Evolutionary conservation across 352 stramenopile genomes (phyloP), one percentile per base, ranked within the genome.

Genomic region (Globisporangium nodosum): DNA sequence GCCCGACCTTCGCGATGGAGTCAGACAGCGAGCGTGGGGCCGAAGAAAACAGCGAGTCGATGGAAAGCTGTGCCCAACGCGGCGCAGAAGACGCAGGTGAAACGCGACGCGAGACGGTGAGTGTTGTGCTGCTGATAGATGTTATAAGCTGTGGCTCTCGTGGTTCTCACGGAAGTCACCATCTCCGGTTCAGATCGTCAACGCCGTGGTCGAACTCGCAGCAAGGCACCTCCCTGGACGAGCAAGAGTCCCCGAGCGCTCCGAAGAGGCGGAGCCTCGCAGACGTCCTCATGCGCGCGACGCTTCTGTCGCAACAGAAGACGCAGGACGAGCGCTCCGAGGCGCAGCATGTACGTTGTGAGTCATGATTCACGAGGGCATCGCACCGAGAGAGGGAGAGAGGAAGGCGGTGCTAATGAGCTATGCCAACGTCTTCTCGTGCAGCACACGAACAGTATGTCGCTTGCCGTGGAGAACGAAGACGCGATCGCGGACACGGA

Each of bases 401-500:
- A 43, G 12, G 8, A 13, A 43, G n/a, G 11, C 15, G 20, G 43
- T 24, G 20, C 43, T 49, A 21, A 24, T 3, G 18, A 24, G 18
- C n/a, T 49, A 3, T 21, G 5, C 30, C 43, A 5, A 46, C 40
- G 11, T 53, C 13, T n/a, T 31, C 18, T 54, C 9, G 13, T 11
- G 9, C 39, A 27, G 37, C 24, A 8, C 49, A 56, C 13, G 54
- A 65, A 18, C 57, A 21, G 49, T 51, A 21, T 45, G 18, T 66
- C 5, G 40, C 2, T 12, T 15, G 24, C 42, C 0, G 40, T 40
- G 5, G 58, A 65, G 13, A 60, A 69, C 3, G 54, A 68, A 33
- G 81, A 90, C 49, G 61, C 63, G 16, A 90, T 88, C 45, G 55
- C 70, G 7, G 81, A 90, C 50, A 87, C 78, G 20, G 76, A 76